Conservation (phyloP, 176 grass and related monocot genomes). For the Oryza rufipogon region DNA sequence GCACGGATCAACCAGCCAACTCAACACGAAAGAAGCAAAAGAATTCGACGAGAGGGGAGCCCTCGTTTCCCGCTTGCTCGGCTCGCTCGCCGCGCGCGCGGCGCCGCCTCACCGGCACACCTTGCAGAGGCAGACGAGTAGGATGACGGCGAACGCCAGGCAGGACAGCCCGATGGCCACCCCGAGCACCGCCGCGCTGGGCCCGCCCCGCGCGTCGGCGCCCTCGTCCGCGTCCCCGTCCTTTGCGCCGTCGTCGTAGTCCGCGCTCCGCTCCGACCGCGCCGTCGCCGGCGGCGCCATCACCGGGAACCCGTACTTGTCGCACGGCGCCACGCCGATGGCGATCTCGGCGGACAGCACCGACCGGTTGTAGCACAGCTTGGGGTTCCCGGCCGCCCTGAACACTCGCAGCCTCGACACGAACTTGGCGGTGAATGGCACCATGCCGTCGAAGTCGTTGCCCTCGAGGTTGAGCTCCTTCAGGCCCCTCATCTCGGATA, state of each 20-base stretch:
- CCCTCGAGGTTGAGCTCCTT: constrained; percentile 77
- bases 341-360: constrained; percentile 65
- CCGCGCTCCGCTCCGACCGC: constrained; percentile 61
- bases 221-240: constrained; percentile 25
- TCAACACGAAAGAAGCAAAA: constrained; percentile 28
- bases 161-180: constrained; percentile 89
- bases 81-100: not conserved
- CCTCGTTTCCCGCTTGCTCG: too few relatives aligned
- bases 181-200: constrained; percentile 81
- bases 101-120: constrained; percentile 56
- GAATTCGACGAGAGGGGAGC: not conserved
- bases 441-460: constrained; percentile 89
- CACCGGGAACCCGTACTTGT: constrained; percentile 82
- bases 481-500: constrained; percentile 60
- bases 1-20: not conserved
- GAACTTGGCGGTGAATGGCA: constrained; percentile 80
- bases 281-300: constrained; percentile 58
- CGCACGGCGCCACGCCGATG: constrained; percentile 81
- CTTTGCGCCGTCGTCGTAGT: constrained; percentile 52
- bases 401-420: constrained; percentile 61
- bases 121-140: constrained; percentile 93
- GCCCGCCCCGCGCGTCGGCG: constrained; percentile 46
- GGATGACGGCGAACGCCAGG: constrained; percentile 79
- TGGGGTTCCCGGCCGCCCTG: constrained; percentile 72
- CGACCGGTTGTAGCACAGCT: constrained; percentile 93